Conservation (phyloP, 345 rosid species). For the Capsella bursapastoris region DNA sequence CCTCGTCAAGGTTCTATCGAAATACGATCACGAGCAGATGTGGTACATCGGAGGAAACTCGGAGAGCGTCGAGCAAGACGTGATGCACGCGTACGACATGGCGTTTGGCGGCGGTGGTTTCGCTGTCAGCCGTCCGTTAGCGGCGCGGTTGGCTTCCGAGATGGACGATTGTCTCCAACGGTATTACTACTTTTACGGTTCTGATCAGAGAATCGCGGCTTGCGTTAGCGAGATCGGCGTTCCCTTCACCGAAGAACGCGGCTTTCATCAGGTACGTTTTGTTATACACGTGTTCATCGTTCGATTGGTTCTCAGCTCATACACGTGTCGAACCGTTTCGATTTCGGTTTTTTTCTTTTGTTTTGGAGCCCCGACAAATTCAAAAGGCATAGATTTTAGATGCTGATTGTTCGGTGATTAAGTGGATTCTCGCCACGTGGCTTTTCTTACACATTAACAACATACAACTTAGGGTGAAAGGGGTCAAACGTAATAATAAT, state of each 20-base stretch:
- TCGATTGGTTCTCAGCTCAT: too few species aligned
- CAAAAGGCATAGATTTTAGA: background rate
- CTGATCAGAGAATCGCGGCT: conserved; percentile 82
- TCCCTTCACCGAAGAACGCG: conserved; percentile 62
- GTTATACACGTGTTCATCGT: conserved; percentile 15
- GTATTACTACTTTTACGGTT: conserved; percentile 75
- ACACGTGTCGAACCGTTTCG: conserved; percentile 35
- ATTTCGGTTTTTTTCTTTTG: background rate
- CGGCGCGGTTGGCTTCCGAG: conserved; percentile 52
- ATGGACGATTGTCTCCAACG: conserved; percentile 76
- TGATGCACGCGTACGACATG: conserved; percentile 73
- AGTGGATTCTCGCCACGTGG: conserved; percentile 30
- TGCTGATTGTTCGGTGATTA: background rate
- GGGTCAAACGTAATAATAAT: conserved; percentile 33
- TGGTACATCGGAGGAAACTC: conserved; percentile 81
- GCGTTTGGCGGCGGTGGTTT: conserved; percentile 97
- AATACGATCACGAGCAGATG: conserved; percentile 75
- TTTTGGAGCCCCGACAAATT: conserved; percentile 39
- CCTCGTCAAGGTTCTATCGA: conserved; percentile 63
- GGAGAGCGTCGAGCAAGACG: conserved; percentile 81
- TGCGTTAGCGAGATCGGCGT: conserved; percentile 80
- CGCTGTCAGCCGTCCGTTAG: conserved; percentile 73
- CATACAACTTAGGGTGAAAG: background rate
- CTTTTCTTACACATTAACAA: too few species aligned
- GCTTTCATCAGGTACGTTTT: conserved; percentile 83